These are phyloP conservation scores for Xenosphaeropsis pyriputrescens DNA, from an alignment of 2,329 filamentous ascomycete genomes.

Conservation along the genomic window DNA sequence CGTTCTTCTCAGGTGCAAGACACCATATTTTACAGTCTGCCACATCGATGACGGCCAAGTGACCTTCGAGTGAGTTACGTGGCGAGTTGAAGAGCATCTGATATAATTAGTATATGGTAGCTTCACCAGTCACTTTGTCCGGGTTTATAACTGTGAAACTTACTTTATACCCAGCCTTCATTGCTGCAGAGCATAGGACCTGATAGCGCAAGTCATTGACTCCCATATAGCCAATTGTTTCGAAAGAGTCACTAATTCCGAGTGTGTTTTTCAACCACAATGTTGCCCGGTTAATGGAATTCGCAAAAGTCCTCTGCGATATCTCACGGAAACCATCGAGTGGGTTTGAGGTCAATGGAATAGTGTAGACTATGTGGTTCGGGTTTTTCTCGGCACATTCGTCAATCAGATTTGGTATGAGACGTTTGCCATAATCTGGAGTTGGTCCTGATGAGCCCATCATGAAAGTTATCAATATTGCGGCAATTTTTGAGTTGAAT, in stretches of 20 bases:
- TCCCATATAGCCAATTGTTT: slow-evolving; percentile 1
- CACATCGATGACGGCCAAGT: neutral
- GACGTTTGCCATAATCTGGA: neutral
- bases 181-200: neutral
- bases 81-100: slow-evolving; percentile 1
- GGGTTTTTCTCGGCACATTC: slow-evolving; percentile 2
- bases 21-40: neutral
- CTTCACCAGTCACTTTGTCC: too few relatives aligned
- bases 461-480: too few relatives aligned
- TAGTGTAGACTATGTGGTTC: neutral
- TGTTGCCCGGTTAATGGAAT: neutral
- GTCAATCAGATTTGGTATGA: neutral
- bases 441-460: too few relatives aligned
- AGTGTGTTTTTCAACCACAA: slow-evolving; percentile 1
- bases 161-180: slow-evolving; percentile 1
- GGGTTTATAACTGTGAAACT: neutral
- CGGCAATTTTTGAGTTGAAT: too few relatives aligned
- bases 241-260: neutral
- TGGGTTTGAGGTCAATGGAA: neutral
- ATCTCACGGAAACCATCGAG: neutral
- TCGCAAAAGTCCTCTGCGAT: neutral
- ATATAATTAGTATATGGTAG: neutral
- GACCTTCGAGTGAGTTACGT: neutral
- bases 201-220: neutral
- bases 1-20: neutral